Evolutionary conservation across 495 filamentous ascomycete species (phyloP).

Genomic region (Podospora pseudocomata): DNA sequence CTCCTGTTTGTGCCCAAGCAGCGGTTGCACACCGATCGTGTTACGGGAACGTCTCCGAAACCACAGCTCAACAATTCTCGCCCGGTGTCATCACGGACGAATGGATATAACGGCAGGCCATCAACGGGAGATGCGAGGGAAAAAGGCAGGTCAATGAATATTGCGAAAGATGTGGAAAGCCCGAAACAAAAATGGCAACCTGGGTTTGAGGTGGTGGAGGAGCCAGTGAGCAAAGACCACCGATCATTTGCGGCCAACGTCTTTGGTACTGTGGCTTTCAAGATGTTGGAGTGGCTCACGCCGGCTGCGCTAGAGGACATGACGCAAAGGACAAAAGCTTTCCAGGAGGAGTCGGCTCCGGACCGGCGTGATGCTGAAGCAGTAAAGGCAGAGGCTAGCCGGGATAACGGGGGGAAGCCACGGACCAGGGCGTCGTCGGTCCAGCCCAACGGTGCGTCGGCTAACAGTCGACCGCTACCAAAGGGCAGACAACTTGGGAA

Average conservation of each 20-base stretch:
- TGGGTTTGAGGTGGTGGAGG: constrained; percentile 36
- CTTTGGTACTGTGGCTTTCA: constrained; percentile 71
- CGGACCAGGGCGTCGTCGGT: not conserved
- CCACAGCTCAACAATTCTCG: not conserved
- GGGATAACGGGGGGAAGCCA: not conserved
- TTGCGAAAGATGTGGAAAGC: not conserved
- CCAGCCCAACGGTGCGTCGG: not conserved
- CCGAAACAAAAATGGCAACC: constrained; percentile 11
- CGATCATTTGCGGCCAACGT: constrained; percentile 81
- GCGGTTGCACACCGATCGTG: constrained; percentile 17
- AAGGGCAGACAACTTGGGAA: constrained; percentile 7
- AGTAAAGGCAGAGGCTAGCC: constrained; percentile 8
- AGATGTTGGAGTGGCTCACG: constrained; percentile 77
- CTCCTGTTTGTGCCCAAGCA: constrained; percentile 36
- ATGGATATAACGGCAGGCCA: not conserved
- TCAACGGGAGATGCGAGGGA: not conserved
- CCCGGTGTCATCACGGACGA: constrained; percentile 12
- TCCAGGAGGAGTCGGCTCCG: constrained; percentile 15
- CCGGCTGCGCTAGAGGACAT: constrained; percentile 48
- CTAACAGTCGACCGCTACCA: not conserved
- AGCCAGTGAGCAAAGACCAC: constrained; percentile 64
- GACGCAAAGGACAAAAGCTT: constrained; percentile 28
- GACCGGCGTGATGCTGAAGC: not conserved
- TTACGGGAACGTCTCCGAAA: constrained; percentile 17
- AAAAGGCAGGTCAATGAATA: not conserved